Evolutionary conservation across 1,284 basidiomycete genomes (phyloP).

Genomic region (Chalciporus sp.): DNA sequence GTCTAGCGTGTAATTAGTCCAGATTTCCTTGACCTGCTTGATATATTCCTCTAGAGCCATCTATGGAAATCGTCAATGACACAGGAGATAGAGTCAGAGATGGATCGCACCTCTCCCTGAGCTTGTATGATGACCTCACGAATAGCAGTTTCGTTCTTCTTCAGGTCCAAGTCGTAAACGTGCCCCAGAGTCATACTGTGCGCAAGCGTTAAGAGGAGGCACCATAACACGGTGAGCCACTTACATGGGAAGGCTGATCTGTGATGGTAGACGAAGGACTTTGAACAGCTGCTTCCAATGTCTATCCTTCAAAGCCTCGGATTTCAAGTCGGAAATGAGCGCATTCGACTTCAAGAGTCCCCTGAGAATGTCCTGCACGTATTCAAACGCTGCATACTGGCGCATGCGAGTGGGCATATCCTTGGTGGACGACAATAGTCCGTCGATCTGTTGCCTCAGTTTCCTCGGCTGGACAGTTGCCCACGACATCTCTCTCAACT

Average conservation of each 20-base stretch:
- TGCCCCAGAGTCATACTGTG: constrained; percentile 91
- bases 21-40: constrained; percentile 94
- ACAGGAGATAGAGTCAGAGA: neutral
- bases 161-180: constrained; percentile 97
- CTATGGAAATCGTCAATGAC: constrained; percentile 38
- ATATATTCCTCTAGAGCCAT: constrained; percentile 95
- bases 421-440: constrained; percentile 86
- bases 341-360: constrained; percentile 89
- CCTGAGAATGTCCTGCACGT: constrained; percentile 90
- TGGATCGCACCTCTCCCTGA: constrained; percentile 82
- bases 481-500: constrained; percentile 90
- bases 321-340: constrained; percentile 91
- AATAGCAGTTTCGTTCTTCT: constrained; percentile 88
- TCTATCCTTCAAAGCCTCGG: constrained; percentile 95
- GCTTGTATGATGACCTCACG: constrained; percentile 96
- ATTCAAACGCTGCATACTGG: constrained; percentile 98
- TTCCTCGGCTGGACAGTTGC: constrained; percentile 93
- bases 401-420: constrained; percentile 99
- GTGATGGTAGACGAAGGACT: constrained; percentile 69
- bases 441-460: constrained; percentile 92
- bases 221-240: constrained; percentile 28
- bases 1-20: constrained; percentile 96
- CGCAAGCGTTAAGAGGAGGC: constrained; percentile 11
- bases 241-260: constrained; percentile 70
- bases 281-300: constrained; percentile 99